These are phyloP conservation scores for Scenedesmus sp. DNA, from an alignment of 163 green algal genomes.

Conservation along the genomic window DNA sequence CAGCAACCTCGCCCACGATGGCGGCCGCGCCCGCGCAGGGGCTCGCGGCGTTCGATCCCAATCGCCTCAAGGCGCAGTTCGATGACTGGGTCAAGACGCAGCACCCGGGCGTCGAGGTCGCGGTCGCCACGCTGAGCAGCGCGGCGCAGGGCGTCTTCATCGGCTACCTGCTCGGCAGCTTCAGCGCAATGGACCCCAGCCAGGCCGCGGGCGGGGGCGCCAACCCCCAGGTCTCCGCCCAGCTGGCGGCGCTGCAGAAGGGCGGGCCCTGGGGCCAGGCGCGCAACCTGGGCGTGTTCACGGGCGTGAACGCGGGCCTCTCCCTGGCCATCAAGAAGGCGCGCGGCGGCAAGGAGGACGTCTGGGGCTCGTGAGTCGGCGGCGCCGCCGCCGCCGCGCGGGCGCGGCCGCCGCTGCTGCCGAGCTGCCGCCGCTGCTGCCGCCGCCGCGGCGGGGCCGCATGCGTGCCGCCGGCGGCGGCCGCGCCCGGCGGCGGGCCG, in stretches of 20 bases:
- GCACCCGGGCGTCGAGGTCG: slow-evolving; percentile 67
- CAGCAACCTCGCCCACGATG: neutral
- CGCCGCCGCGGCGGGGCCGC: too few species aligned
- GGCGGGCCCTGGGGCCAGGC: slow-evolving; percentile 78
- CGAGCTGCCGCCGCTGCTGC: too few species aligned
- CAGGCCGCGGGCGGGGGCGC: slow-evolving; percentile 33
- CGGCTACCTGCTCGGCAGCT: slow-evolving; percentile 65
- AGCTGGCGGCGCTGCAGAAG: slow-evolving; percentile 64
- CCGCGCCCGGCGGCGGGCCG: too few species aligned
- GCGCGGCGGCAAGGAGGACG: slow-evolving; percentile 85
- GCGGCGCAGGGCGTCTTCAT: slow-evolving; percentile 62
- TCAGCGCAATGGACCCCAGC: slow-evolving; percentile 55
- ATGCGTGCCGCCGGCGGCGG: too few species aligned
- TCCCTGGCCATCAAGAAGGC: slow-evolving; percentile 81
- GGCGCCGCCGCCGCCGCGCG: too few species aligned
- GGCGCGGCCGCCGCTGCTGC: too few species aligned
- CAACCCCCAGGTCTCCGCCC: slow-evolving; percentile 57
- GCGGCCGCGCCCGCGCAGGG: neutral
- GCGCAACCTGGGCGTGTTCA: slow-evolving; percentile 96
- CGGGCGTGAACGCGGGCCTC: slow-evolving; percentile 89
- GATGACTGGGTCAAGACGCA: slow-evolving; percentile 72
- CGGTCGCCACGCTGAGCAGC: slow-evolving; percentile 50
- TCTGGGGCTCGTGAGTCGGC: slow-evolving; percentile 80
- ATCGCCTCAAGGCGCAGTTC: slow-evolving; percentile 56
- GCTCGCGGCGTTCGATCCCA: slow-evolving; percentile 37